A percentile compares a stretch with the other conserved stretches of the same genome.
Evolutionary conservation across 345 rosid species (phyloP).

Genomic region (Nasturtium officinale): DNA sequence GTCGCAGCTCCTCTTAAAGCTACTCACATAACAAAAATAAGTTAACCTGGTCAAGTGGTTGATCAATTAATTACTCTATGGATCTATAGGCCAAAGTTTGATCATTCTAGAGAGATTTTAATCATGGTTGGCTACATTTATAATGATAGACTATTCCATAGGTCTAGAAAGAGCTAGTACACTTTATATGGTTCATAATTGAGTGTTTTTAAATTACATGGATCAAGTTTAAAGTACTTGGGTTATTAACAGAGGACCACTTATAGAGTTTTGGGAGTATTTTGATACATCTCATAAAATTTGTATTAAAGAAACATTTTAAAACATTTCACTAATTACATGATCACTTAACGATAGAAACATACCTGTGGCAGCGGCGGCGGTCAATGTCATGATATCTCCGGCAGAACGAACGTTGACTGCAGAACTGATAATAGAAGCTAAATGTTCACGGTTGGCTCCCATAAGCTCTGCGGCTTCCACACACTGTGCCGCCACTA

Average conservation of each 20-base stretch:
- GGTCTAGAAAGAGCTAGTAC: background rate
- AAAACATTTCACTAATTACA: background rate
- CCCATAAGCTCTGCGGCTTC: slow-evolving; percentile 87
- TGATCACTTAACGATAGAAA: background rate
- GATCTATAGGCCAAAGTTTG: background rate
- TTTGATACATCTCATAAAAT: background rate
- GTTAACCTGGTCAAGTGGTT: background rate
- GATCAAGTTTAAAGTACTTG: background rate
- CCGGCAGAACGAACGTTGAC: slow-evolving; percentile 80
- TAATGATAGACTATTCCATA: background rate
- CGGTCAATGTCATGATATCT: slow-evolving; percentile 82
- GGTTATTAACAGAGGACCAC: background rate
- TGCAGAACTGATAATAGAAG: slow-evolving; percentile 74
- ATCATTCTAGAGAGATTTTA: background rate
- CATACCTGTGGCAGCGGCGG: slow-evolving; percentile 85
- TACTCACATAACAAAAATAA: slow-evolving; percentile 22
- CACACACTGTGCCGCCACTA: slow-evolving; percentile 81
- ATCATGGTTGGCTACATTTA: background rate
- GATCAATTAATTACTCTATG: background rate
- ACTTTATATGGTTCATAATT: background rate
- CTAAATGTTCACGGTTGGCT: slow-evolving; percentile 78
- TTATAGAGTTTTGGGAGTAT: background rate
- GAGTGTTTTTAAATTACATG: background rate
- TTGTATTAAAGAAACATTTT: background rate
- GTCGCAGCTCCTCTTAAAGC: slow-evolving; percentile 96